Conservation (phyloP, 345 rosid species). For the Ceriops zippeliana region DNA sequence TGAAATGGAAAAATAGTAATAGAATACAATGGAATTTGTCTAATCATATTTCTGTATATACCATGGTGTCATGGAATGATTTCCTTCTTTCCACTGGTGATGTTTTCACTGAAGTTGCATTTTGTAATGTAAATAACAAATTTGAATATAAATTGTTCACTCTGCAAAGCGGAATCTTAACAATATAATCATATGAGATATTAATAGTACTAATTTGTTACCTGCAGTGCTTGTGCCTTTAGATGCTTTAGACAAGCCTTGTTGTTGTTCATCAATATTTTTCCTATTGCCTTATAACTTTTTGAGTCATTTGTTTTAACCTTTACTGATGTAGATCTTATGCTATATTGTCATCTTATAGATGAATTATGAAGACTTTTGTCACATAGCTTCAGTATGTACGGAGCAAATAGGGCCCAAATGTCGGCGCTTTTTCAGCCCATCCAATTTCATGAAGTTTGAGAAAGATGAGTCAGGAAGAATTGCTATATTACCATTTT, state of each 20-base stretch:
- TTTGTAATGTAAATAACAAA: too few relatives aligned
- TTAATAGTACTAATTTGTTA: not conserved
- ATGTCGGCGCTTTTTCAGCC: constrained; percentile 95
- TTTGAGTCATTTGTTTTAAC: constrained; percentile 1
- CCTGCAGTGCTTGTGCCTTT: not conserved
- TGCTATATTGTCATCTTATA: constrained; percentile 26
- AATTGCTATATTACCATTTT: constrained; percentile 94
- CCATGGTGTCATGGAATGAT: too few relatives aligned
- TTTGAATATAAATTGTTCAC: too few relatives aligned
- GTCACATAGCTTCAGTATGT: constrained; percentile 96
- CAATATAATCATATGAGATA: too few relatives aligned
- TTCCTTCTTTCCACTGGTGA: too few relatives aligned
- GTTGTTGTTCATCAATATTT: not conserved
- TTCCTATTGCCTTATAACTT: not conserved
- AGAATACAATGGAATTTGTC: too few relatives aligned
- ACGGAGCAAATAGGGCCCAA: constrained; percentile 98
- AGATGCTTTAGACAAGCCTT: not conserved
- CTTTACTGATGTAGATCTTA: constrained; percentile 16
- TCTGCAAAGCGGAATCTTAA: too few relatives aligned
- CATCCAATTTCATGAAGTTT: constrained; percentile 98
- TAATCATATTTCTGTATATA: too few relatives aligned
- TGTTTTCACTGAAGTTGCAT: too few relatives aligned
- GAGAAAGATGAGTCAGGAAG: constrained; percentile 99
- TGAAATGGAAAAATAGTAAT: too few relatives aligned
- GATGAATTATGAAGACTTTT: constrained; percentile 99